A percentile compares a stretch with the other conserved stretches of the same genome.
Conservation (phyloP, 805 yeast genomes). For the Teunomyces lycoperdinae region DNA sequence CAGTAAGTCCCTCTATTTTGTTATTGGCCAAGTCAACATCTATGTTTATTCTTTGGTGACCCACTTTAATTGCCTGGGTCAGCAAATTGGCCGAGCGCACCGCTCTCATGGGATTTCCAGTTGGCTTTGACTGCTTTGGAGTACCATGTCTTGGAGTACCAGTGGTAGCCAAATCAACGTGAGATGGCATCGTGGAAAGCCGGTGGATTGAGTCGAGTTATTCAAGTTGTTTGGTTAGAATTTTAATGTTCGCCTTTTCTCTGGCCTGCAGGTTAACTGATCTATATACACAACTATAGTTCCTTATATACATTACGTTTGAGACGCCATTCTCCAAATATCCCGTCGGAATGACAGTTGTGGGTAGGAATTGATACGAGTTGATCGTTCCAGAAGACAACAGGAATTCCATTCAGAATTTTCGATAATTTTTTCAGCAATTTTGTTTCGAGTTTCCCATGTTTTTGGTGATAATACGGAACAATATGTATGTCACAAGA, state of each 20-base stretch:
- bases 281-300: neutral
- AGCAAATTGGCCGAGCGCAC: slow-evolving; percentile 18
- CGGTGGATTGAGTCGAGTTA: neutral
- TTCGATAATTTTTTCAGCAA: neutral
- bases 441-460: neutral
- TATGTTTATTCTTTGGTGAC: slow-evolving; percentile 78
- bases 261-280: neutral
- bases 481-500: neutral
- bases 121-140: slow-evolving; percentile 1
- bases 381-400: neutral
- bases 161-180: slow-evolving; percentile 7
- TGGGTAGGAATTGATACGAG: slow-evolving; percentile 3
- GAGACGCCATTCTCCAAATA: slow-evolving; percentile 1
- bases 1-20: slow-evolving; percentile 69
- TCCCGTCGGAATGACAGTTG: neutral
- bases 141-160: slow-evolving; percentile 10
- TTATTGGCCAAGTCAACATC: slow-evolving; percentile 74
- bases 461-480: slow-evolving; percentile 5
- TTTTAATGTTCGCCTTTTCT: slow-evolving; percentile 1
- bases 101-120: slow-evolving; percentile 14
- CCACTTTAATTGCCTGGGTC: slow-evolving; percentile 60
- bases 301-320: slow-evolving; percentile 3
- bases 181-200: slow-evolving; percentile 4
- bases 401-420: slow-evolving; percentile 1
- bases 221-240: neutral